Percentiles rank a stretch among this genome's conserved stretches.
Conservation (phyloP, 1,284 basidiomycete genomes). For the Ceratorhiza oryzae-sativae region DNA sequence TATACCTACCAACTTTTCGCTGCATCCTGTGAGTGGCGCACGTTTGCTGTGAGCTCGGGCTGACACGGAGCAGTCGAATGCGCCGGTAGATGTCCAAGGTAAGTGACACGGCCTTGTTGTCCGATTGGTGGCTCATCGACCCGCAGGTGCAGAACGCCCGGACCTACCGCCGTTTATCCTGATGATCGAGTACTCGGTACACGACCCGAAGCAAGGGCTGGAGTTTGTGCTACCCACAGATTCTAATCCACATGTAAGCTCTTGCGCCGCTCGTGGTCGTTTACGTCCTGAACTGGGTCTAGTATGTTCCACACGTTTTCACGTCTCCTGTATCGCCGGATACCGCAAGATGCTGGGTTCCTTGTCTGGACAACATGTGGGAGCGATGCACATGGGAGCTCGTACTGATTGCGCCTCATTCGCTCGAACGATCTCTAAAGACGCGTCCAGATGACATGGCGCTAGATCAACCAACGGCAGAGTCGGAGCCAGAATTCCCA, state of each 20-base stretch:
- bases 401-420: constrained; percentile 92
- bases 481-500: constrained; percentile 62
- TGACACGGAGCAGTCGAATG: constrained; percentile 39
- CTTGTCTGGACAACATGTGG: constrained; percentile 94
- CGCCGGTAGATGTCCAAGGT: constrained; percentile 41
- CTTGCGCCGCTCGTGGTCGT: constrained; percentile 22
- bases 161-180: constrained; percentile 29
- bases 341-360: constrained; percentile 94
- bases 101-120: constrained; percentile 15
- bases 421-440: constrained; percentile 67
- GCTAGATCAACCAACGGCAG: constrained; percentile 19
- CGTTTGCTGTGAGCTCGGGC: constrained; percentile 42
- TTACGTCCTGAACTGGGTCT: constrained; percentile 42
- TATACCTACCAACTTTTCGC: constrained; percentile 80
- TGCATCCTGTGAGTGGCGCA: constrained; percentile 59
- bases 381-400: constrained; percentile 99
- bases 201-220: constrained; percentile 83
- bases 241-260: constrained; percentile 81
- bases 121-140: constrained; percentile 15
- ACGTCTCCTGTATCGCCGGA: constrained; percentile 90
- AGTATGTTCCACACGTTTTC: constrained; percentile 93
- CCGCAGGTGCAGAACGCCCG: constrained; percentile 26
- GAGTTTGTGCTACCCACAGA: constrained; percentile 85
- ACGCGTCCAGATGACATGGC: constrained; percentile 25
- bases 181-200: constrained; percentile 66